These are phyloP conservation scores for Eucalyptus shirleyi DNA, from an alignment of 345 rosid genomes.

Conservation along the genomic window DNA sequence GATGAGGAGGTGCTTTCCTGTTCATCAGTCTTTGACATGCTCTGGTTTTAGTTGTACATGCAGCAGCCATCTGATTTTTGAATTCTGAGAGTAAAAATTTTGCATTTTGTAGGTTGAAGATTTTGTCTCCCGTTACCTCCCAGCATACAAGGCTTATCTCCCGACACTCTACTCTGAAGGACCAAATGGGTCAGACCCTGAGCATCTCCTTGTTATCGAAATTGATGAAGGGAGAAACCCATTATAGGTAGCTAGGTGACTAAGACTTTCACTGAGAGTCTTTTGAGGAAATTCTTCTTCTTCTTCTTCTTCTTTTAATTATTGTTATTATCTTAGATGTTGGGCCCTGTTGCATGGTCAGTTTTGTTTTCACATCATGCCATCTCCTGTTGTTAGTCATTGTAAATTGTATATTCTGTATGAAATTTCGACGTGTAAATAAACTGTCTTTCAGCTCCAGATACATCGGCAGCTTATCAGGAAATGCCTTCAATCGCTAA, in stretches of 20 bases:
- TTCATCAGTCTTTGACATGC: not conserved
- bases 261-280: not conserved
- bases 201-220: slow-evolving; percentile 47
- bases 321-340: not conserved
- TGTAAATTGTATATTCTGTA: not conserved
- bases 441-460: not conserved
- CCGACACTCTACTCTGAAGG: slow-evolving; percentile 81
- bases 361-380: not conserved
- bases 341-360: not conserved
- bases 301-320: too few relatives aligned
- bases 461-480: not conserved
- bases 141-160: slow-evolving; percentile 88
- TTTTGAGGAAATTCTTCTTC: not conserved
- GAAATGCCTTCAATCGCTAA: not conserved
- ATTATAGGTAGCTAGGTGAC: slow-evolving; percentile 2
- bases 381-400: not conserved
- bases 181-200: slow-evolving; percentile 72
- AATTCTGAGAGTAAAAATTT: not conserved
- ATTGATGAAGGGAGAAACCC: slow-evolving; percentile 90
- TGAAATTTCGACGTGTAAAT: not conserved
- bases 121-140: slow-evolving; percentile 86
- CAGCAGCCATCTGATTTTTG: not conserved
- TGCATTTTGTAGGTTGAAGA: slow-evolving; percentile 51
- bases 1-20: slow-evolving; percentile 61
- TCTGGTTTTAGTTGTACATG: not conserved